Conservation (phyloP, 2,329 filamentous ascomycete genomes). For the Colletotrichum orbiculare region DNA sequence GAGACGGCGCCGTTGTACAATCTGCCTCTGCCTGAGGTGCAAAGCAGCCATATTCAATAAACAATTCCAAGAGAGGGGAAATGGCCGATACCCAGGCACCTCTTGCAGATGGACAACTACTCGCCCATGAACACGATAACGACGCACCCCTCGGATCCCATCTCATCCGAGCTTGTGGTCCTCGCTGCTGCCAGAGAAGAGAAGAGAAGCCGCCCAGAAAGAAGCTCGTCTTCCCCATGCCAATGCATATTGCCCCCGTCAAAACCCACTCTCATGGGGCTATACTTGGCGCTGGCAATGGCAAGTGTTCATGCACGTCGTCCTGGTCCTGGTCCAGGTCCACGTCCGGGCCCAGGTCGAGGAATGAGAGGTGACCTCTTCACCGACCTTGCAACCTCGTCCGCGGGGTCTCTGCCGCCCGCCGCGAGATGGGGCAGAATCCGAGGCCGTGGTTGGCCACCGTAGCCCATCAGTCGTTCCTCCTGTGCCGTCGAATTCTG, state of each 20-base stretch:
- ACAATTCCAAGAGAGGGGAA: constrained; percentile 10
- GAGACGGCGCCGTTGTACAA: neutral
- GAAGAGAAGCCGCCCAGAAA: neutral
- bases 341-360: constrained; percentile 7
- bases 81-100: constrained; percentile 9
- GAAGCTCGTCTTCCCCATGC: constrained; percentile 20
- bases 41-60: neutral
- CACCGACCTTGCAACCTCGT: constrained; percentile 37
- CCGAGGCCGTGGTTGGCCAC: constrained; percentile 20
- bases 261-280: constrained; percentile 25
- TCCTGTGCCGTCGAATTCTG: constrained; percentile 14
- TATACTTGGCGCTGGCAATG: constrained; percentile 30
- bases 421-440: constrained; percentile 13
- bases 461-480: constrained; percentile 10
- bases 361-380: constrained; percentile 29
- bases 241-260: constrained; percentile 32
- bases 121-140: constrained; percentile 15
- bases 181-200: neutral
- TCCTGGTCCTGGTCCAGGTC: constrained; percentile 11
- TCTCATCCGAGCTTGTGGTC: constrained; percentile 16
- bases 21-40: neutral
- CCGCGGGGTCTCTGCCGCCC: constrained; percentile 23
- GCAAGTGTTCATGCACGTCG: constrained; percentile 39
- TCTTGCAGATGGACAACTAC: constrained; percentile 12
- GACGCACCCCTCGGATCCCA: constrained; percentile 24